Conservation (phyloP, 164 flowering plant species). For the Tinospora cordifolia region DNA sequence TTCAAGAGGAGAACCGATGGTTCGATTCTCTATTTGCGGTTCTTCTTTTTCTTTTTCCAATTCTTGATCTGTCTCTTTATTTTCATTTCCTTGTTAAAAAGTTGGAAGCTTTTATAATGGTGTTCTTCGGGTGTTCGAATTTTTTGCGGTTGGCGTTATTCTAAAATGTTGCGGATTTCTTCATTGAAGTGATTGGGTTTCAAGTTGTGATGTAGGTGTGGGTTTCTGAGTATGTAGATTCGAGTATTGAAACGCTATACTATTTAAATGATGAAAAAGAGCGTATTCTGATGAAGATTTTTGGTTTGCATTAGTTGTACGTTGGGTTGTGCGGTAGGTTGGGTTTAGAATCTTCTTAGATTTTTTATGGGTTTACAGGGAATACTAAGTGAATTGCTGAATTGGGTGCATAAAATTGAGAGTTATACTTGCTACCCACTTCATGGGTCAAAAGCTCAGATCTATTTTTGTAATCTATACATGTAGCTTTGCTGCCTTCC, state of each 20-base stretch:
- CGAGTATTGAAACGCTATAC: background rate
- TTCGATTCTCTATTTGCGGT: slow-evolving; percentile 6
- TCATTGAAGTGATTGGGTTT: background rate
- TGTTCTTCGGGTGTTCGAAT: too few species aligned
- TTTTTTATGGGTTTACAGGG: background rate
- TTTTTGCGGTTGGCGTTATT: background rate
- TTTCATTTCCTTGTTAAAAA: background rate
- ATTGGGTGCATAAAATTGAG: background rate
- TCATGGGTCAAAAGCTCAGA: background rate
- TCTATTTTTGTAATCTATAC: background rate
- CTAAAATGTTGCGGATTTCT: background rate
- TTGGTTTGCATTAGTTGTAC: background rate
- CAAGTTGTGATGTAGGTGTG: background rate
- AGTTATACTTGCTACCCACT: background rate
- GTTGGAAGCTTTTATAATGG: too few species aligned
- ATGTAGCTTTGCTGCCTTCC: background rate
- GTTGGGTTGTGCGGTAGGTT: background rate
- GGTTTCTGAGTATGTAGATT: background rate
- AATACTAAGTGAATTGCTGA: background rate
- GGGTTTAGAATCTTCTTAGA: background rate
- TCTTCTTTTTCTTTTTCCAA: background rate
- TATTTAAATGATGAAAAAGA: background rate
- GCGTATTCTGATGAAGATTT: background rate
- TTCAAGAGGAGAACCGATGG: slow-evolving; percentile 69
- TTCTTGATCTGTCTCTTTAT: background rate